Evolutionary conservation across 2,329 filamentous ascomycete genomes (phyloP), one percentile per base, ranked within the genome.

Genomic region (Trichoderma citrinoviride): DNA sequence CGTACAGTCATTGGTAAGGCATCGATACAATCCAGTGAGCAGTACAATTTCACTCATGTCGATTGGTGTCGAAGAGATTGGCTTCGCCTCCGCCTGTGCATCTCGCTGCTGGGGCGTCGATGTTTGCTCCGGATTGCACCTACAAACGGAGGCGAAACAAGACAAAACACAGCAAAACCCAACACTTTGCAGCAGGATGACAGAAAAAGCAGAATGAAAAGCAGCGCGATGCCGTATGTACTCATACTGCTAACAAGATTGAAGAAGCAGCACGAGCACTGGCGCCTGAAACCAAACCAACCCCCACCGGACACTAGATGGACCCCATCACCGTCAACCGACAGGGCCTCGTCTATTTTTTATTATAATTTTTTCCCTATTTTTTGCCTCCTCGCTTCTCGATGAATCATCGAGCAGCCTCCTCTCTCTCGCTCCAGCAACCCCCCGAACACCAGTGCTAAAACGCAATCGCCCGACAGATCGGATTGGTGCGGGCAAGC

Each of bases 401-500:
- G 10, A 19, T 44, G 33, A 14, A 37, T 37, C 33, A 37, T 37
- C 33, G 10, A 37, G 33, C 33, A 37, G 33, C 33, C 33, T 44
- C 44, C 19, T n/a, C n/a, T 27, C 33, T 17, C 56, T 61, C 58
- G 58, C 47, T n/a, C 43, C 44, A 53, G 40, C 40, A 27, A 15
- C 10, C 8, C 58, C 40, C 58, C 47, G 49, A 53, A 46, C 37
- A 54, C 58, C 63, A 43, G 49, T 53, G 56, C 63, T 61, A 65
- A 53, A 63, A 53, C 58, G 58, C 64, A 66, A 57, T 66, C 43
- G 64, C 64, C 63, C 50, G 60, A 66, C 52, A 56, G 64, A 66
- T 66, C 64, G 64, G 64, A 64, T 66, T 66, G 25, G 43, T 57
- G 49, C 57, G 60, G 44, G 58, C 52, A 54, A 64, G 27, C 64